Percentiles rank a stretch among this genome's conserved stretches.
Conservation (phyloP, 805 yeast genomes). For the Hagleromyces aurorensis region DNA sequence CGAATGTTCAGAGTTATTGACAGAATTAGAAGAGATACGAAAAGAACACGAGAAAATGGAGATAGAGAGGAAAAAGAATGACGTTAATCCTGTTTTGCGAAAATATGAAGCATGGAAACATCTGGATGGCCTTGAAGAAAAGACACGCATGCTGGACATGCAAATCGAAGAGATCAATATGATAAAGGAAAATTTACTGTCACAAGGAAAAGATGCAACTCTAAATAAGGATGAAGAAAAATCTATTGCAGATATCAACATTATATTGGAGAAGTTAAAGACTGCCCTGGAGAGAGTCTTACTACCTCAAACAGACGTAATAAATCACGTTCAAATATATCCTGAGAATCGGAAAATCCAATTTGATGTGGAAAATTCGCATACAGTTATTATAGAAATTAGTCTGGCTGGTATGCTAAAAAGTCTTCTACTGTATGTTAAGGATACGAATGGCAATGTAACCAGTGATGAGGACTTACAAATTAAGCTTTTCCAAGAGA, state of each 20-base stretch:
- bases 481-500: no score
- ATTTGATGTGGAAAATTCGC: conserved; percentile 9
- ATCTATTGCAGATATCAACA: no score
- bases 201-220: no score
- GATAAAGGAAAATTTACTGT: no score
- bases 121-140: conserved; percentile 3
- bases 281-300: conserved; percentile 1
- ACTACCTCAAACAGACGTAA: no score
- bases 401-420: conserved; percentile 5
- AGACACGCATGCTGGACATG: conserved; percentile 4
- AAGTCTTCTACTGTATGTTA: no score
- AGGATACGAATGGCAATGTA: no score
- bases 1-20: conserved; percentile 18
- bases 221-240: no score
- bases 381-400: conserved; percentile 9
- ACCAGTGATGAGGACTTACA: no score
- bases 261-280: no score
- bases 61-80: conserved; percentile 5
- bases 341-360: conserved; percentile 20
- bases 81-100: conserved; percentile 5
- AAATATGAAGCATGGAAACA: conserved; percentile 10
- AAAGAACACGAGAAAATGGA: conserved; percentile 5
- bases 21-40: conserved; percentile 15
- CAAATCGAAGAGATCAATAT: no score
- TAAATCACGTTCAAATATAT: conserved; percentile 14